Conservation (phyloP, 306 rosid genomes). For the Cicer bijugum region DNA sequence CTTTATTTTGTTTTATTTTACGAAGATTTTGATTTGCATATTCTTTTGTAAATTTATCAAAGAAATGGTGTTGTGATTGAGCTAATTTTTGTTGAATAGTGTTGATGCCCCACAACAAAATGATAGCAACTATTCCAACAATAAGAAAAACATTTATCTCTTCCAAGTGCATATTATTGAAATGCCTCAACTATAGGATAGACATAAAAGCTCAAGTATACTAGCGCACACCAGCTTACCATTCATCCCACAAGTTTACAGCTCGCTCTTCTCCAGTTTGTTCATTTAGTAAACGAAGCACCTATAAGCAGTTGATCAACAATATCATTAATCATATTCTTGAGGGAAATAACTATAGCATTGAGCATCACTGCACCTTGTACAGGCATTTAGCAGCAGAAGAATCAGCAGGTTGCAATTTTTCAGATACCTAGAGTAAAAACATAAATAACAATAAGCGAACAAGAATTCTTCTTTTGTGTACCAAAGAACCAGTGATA, state of each 20-base stretch:
- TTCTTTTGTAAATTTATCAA: not conserved
- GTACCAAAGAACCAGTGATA: slow-evolving; percentile 26
- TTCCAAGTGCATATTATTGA: slow-evolving; percentile 2
- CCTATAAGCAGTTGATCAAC: slow-evolving; percentile 57
- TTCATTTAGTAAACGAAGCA: slow-evolving; percentile 87
- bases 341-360: slow-evolving; percentile 21
- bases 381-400: slow-evolving; percentile 54
- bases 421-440: slow-evolving; percentile 71
- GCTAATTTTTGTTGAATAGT: slow-evolving; percentile 1
- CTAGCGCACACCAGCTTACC: slow-evolving; percentile 56
- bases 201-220: slow-evolving; percentile 26
- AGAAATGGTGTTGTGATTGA: not conserved
- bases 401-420: slow-evolving; percentile 52
- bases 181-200: slow-evolving; percentile 22
- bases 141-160: not conserved
- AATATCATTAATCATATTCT: slow-evolving; percentile 38
- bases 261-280: slow-evolving; percentile 73
- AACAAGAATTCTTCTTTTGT: slow-evolving; percentile 6
- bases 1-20: too few relatives aligned
- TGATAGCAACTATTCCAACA: slow-evolving; percentile 33
- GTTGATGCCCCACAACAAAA: slow-evolving; percentile 15
- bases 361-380: slow-evolving; percentile 67
- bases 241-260: slow-evolving; percentile 71
- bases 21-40: too few relatives aligned
- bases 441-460: slow-evolving; percentile 39